phyloP scores from a whole-genome alignment of 1,284 basidiomycete species.

The Puccinia triticina region DNA sequence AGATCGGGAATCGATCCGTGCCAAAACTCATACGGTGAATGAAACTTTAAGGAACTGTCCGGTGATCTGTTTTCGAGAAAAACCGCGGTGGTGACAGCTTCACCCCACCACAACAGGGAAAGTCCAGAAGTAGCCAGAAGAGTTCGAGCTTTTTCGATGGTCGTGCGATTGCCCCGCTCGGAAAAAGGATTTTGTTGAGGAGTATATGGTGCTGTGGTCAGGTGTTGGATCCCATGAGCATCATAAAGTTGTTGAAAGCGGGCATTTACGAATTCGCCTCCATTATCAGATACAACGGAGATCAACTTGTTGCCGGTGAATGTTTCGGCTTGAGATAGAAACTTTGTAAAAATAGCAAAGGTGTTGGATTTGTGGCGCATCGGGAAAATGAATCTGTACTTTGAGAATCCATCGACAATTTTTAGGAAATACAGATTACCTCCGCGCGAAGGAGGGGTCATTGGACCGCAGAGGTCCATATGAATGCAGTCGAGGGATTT shows the following conservation, averaged over 20 bases:
- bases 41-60: background rate
- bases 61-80: slow-evolving; percentile 5
- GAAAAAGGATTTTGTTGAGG: slow-evolving; percentile 39
- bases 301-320: background rate
- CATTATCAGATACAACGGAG: slow-evolving; percentile 3
- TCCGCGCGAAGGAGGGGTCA: background rate
- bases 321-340: background rate
- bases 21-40: background rate
- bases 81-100: background rate
- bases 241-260: background rate
- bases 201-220: background rate
- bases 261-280: background rate
- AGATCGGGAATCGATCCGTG: background rate
- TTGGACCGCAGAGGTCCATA: slow-evolving; percentile 9
- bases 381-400: background rate
- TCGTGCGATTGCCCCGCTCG: background rate
- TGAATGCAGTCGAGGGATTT: background rate
- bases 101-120: background rate
- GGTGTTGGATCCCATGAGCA: background rate
- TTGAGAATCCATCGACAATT: background rate
- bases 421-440: background rate
- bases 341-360: background rate
- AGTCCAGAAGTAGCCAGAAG: background rate
- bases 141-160: slow-evolving; percentile 7
- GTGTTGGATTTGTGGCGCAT: background rate